phyloP scores from a whole-genome alignment of 148 eudicot species.

The Hydrangea macrophylla region DNA sequence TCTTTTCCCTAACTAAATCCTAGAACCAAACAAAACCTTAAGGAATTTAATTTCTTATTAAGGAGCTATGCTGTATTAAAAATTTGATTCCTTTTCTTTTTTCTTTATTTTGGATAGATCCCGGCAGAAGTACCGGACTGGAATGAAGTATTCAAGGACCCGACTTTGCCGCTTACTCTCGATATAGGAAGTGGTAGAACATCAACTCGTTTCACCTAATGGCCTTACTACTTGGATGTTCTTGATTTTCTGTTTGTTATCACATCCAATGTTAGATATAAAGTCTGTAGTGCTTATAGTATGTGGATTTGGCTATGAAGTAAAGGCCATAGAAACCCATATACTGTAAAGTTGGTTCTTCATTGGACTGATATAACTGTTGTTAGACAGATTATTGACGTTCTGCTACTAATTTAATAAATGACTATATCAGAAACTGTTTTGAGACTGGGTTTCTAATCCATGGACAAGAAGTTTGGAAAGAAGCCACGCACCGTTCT shows the following conservation, averaged over 20 bases:
- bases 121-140: slow-evolving; percentile 80
- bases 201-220: background rate
- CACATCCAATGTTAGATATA: background rate
- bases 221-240: background rate
- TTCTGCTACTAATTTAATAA: background rate
- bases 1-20: no score
- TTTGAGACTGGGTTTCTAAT: no score
- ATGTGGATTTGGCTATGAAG: background rate
- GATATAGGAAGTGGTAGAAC: slow-evolving; percentile 87
- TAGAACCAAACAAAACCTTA: no score
- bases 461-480: no score
- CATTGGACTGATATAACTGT: background rate
- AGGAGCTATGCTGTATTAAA: background rate
- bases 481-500: no score
- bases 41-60: background rate
- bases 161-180: slow-evolving; percentile 71
- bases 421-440: no score
- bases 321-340: background rate
- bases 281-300: background rate
- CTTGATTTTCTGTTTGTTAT: background rate
- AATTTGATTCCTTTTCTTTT: no score
- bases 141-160: slow-evolving; percentile 64
- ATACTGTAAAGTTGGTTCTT: background rate
- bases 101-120: slow-evolving; percentile 40
- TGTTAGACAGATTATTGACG: background rate